Evolutionary conservation across 805 yeast species (phyloP).

Genomic region (Nakazawaea pomicola): DNA sequence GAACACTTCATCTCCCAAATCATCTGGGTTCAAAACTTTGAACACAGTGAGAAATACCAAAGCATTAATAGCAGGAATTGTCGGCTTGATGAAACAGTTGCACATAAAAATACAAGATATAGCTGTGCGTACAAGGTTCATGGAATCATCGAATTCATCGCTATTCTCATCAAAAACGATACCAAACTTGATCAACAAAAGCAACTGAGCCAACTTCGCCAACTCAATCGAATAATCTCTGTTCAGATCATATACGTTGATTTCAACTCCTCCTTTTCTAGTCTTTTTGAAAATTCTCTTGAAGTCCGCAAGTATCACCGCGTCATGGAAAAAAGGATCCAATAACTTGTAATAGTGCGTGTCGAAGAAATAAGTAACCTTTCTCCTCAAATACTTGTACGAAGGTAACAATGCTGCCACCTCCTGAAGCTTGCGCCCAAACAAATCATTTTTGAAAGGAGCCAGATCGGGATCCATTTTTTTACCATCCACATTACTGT

Average conservation of each 20-base stretch:
- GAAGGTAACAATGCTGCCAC: conserved; percentile 3
- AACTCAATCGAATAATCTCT: conserved; percentile 7
- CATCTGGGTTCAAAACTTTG: conserved; percentile 7
- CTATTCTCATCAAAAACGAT: conserved; percentile 1
- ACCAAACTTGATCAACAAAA: conserved; percentile 9
- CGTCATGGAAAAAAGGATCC: conserved; percentile 4
- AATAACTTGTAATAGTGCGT: background rate
- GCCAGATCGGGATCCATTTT: background rate
- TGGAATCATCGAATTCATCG: conserved; percentile 6
- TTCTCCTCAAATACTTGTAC: conserved; percentile 5
- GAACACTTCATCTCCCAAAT: conserved; percentile 5
- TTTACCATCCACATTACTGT: background rate
- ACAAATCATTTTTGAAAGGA: conserved; percentile 8
- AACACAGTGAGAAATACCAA: background rate
- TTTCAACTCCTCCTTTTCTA: conserved; percentile 11
- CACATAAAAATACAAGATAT: conserved; percentile 3
- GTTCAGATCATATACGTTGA: conserved; percentile 7
- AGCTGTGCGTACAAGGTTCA: conserved; percentile 2
- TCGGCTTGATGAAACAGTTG: conserved; percentile 3
- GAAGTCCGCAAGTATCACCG: conserved; percentile 1
- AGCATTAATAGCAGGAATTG: background rate
- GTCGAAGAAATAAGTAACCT: conserved; percentile 1
- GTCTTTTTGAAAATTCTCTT: conserved; percentile 10
- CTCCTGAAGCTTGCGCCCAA: conserved; percentile 6
- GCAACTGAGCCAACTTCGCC: conserved; percentile 4